A percentile compares a stretch with the other conserved stretches of the same genome.
phyloP scores from a whole-genome alignment of 768 basidiomycete species.

The Phaffia australis region DNA sequence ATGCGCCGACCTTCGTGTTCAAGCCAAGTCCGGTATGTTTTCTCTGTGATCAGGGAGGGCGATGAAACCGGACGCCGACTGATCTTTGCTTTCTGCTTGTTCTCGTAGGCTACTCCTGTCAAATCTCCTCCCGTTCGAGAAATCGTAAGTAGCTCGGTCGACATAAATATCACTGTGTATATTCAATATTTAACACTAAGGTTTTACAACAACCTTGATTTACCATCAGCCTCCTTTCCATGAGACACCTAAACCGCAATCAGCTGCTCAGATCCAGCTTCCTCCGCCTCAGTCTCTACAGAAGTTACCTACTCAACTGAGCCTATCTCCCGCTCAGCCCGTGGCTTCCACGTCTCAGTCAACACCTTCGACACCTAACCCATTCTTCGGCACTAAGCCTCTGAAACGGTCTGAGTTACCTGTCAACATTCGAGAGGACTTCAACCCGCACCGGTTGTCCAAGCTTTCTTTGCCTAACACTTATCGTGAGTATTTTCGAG shows the following conservation, averaged over 20 bases:
- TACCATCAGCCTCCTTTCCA: conserved; percentile 29
- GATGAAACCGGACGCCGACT: conserved; percentile 49
- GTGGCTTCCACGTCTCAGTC: too few species aligned
- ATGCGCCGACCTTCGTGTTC: conserved; percentile 69
- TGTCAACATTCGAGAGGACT: conserved; percentile 88
- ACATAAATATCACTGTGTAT: too few species aligned
- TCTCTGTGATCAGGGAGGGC: conserved; percentile 16
- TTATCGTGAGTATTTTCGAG: conserved; percentile 50
- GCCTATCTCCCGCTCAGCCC: conserved; percentile 32
- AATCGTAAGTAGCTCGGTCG: conserved; percentile 9
- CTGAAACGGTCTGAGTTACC: conserved; percentile 52
- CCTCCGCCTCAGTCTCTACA: conserved; percentile 35
- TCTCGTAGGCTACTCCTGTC: too few species aligned
- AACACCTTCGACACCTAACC: conserved; percentile 39
- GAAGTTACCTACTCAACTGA: conserved; percentile 49
- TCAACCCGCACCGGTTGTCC: conserved; percentile 86
- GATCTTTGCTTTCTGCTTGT: too few species aligned
- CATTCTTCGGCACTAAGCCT: conserved; percentile 75
- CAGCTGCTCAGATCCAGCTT: conserved; percentile 15
- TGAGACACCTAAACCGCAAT: background rate
- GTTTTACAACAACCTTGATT: conserved; percentile 24
- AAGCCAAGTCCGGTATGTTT: conserved; percentile 74
- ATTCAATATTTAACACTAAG: conserved; percentile 21
- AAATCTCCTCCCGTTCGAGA: background rate
- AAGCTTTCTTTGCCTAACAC: conserved; percentile 65